Evolutionary conservation across 345 rosid genomes (phyloP), one percentile per base, ranked within the genome.

Genomic region (Populus davidiana): DNA sequence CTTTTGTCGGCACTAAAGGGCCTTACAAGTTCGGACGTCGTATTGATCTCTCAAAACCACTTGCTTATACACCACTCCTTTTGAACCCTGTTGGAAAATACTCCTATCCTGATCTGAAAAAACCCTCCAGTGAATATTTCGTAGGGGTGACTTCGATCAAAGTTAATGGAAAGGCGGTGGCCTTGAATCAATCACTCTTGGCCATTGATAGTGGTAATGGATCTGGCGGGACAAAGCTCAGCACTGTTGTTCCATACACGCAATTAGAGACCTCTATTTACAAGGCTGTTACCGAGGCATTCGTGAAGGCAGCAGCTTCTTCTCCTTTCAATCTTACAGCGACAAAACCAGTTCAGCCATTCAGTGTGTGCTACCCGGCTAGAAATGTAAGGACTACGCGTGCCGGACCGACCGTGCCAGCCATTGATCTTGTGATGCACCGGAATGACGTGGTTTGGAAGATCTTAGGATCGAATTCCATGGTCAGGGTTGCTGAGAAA

Each of bases 391-490:
- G 41, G 13, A 77, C 16, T 0, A 64, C 81, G 5, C 41, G 69
- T 16, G 52, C 44, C 5, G 86, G 86, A 16, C 80, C 74, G 27
- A 78, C 71, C 6, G 83, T 76, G 16, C 88, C 88, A 1, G 38
- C 78, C 59, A 75, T 85, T 21, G 84, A 83, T 1, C 54, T 85
- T 1, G 75, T 81, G 1, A 64, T 83, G 62, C 69, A 85, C 7
- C 52, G 54, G 0, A 76, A 78, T 8, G 83, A 80, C 29, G 86
- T 82, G 70, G 67, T 67, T 20, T 85, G 88, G 90, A 83, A 69
- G 54, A 80, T 87, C 0, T 73, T 75, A 20, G 84, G 86, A 2
- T 69, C 74, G 1, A 85, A 87, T 16, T 83, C 88, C 4, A 61
- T 87, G 79, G 88, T 81, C 63, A 61, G 81, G 62, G 41, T 66